Percentiles rank a stretch among this genome's conserved stretches.
Conservation (phyloP, 371 early-diverging fungal genomes). For the Amoeboradix gromovi region DNA sequence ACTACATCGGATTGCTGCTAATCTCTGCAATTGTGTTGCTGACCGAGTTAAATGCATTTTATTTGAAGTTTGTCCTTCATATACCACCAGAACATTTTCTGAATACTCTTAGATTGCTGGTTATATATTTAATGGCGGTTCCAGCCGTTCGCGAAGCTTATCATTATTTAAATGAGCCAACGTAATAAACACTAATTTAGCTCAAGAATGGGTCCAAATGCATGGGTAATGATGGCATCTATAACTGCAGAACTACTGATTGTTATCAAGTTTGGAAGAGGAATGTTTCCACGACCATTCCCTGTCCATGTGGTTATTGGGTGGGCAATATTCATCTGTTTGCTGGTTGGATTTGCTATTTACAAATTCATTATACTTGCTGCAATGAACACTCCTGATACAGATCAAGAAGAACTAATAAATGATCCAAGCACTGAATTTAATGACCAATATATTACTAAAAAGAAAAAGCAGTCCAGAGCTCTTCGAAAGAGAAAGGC, state of each 20-base stretch:
- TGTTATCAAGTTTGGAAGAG: slow-evolving; percentile 52
- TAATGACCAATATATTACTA: neutral
- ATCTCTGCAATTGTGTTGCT: slow-evolving; percentile 24
- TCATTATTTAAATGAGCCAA: slow-evolving; percentile 47
- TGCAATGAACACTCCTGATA: neutral
- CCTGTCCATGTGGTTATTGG: slow-evolving; percentile 39
- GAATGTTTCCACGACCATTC: slow-evolving; percentile 47
- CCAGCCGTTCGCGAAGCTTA: slow-evolving; percentile 68
- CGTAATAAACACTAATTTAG: neutral
- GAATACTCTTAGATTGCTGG: slow-evolving; percentile 41
- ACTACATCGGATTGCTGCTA: slow-evolving; percentile 33
- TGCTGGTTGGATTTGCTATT: neutral
- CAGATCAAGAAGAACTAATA: no score
- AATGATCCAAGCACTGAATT: neutral
- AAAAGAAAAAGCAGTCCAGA: neutral
- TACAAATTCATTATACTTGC: neutral
- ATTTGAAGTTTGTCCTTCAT: slow-evolving; percentile 71
- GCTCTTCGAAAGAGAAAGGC: neutral
- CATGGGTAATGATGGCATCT: slow-evolving; percentile 58
- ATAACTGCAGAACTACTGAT: slow-evolving; percentile 64
- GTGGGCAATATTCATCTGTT: slow-evolving; percentile 19
- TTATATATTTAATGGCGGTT: slow-evolving; percentile 48
- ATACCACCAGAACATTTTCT: slow-evolving; percentile 62
- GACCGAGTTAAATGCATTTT: slow-evolving; percentile 69
- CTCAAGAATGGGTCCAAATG: slow-evolving; percentile 33